phyloP scores from a whole-genome alignment of 2,329 filamentous ascomycete species.

The Fusarium robinianum region DNA sequence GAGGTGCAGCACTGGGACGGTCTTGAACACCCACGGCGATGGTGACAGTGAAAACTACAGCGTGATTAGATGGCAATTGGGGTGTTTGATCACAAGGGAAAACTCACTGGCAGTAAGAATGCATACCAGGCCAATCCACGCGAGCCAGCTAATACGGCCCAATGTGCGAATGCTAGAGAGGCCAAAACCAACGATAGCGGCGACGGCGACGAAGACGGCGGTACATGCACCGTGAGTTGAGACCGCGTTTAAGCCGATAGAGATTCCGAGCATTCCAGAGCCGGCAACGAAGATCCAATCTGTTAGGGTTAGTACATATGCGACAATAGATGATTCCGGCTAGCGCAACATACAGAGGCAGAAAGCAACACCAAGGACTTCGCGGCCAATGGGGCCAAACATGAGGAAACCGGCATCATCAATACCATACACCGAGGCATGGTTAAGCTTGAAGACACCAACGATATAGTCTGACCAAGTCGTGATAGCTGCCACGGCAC shows the following conservation, averaged over 20 bases:
- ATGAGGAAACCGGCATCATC: constrained; percentile 56
- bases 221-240: constrained; percentile 47
- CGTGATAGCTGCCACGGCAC: constrained; percentile 48
- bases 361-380: constrained; percentile 45
- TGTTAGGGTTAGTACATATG: background rate
- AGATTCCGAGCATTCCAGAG: constrained; percentile 37
- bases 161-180: constrained; percentile 43
- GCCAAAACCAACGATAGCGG: constrained; percentile 36
- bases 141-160: constrained; percentile 40
- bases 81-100: background rate
- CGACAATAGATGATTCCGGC: rapidly evolving
- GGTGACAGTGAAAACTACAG: constrained; percentile 26
- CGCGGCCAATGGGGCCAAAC: constrained; percentile 52
- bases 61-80: background rate
- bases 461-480: constrained; percentile 56
- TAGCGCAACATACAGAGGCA: constrained; percentile 40
- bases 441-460: constrained; percentile 55
- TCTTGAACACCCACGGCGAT: constrained; percentile 31
- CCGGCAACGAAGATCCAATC: constrained; percentile 27
- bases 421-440: constrained; percentile 57
- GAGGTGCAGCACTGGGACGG: constrained; percentile 22
- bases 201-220: constrained; percentile 47
- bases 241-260: constrained; percentile 47
- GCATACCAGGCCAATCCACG: constrained; percentile 35
- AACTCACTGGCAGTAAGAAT: constrained; percentile 27